Base-by-base conservation (phyloP, 1,284 basidiomycete species). In the Apiotrichum sp. region DNA sequence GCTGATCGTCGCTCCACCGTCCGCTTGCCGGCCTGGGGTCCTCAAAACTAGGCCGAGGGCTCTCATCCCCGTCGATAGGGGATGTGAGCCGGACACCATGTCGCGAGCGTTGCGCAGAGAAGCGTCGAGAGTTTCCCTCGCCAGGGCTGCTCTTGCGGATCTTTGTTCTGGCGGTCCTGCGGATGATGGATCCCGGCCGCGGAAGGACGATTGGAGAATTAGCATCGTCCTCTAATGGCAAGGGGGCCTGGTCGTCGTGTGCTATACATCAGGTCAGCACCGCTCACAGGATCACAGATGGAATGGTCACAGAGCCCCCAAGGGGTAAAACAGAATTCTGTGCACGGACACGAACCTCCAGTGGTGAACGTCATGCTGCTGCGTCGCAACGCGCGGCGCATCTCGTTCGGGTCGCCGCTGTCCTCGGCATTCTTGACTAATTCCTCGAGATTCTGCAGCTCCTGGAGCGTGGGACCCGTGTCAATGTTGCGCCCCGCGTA, bases 131-230 rank as follows among this genome's bases (percentile, higher is more conserved):
- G 45, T 84, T 86, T 4, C 84, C 86, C 70, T 88, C 89, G 22
- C 86, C 87, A 9, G 82, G 80, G 29, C 86, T 72, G n/a, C 86
- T 80, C 77, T 97, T 98, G 54, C 95, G 85, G 67, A 97, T 96
- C 79, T 93, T 93, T 3, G 95, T 98, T 22, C 93, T 85, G 7
- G 91, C 92, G 10, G 91, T 85, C 46, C 95, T 86, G 34, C 92
- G 88, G 11, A 98, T 80, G 65, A 93, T 92, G 72, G 87, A 73
- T 11, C 89, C 89, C 1, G 89, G 90, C 47, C 86, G 85, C 36
- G 89, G 89, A 5, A 93, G 84, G 57, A 96, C 87, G 65, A 96
- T 88, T 32, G 93, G 93, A 31, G 83, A 81, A 74, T 97, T 92
- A 2, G 46, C 57, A 13, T 65, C 68, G n/a, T 62, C 62, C 46